Base-by-base conservation (phyloP, 164 flowering plant species). In the Liquidambar formosana region DNA sequence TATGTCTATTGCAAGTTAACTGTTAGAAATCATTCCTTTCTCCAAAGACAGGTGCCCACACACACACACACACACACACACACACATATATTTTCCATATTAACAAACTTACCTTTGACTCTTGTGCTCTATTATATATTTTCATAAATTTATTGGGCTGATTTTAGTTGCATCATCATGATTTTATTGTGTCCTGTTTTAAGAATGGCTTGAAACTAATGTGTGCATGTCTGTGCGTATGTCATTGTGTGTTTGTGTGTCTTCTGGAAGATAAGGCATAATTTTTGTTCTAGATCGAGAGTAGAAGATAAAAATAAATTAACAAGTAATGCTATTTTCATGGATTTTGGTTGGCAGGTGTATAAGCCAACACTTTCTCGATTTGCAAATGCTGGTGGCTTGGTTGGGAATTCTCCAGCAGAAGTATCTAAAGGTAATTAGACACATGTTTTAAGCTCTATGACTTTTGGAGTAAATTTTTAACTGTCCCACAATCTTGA, bases 371-470 rank as follows among this genome's bases (percentile, higher is more conserved):
- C 97, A 22, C 75, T 90, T 62, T 65, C 84, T 61, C 79, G 91
- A 73, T 96, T 93, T 83, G 79, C 73, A 41, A 75, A 72, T 79
- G 91, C 83, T 64, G 97, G 98, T 78, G 99, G 99, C 61, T 73
- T 89, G 76, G 74, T 78, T 65, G 96, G 84, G 49, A 83, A 73
- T 74, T 82, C 91, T 71, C 99, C 98, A n/a, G 92, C 90, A 38
- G 91, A 92, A 75, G 89, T 76, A 57, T 76, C 91, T 5, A 86
- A 87, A 81, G 98, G 99, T 93, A 86, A 53, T 65, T 58, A 22
- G 25, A 53, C 26, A 56, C 53, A 41, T 63, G n/a, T 48, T 41
- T 5, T 18, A 59, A 33, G 16, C 45, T 59, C 22, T 5, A 33
- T n/a, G n/a, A 59, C 62, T 28, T 10, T 15, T 14, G n/a, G n/a